Evolutionary conservation across 176 grass and related monocot species (phyloP).

Genomic region (Oryza rufipogon): DNA sequence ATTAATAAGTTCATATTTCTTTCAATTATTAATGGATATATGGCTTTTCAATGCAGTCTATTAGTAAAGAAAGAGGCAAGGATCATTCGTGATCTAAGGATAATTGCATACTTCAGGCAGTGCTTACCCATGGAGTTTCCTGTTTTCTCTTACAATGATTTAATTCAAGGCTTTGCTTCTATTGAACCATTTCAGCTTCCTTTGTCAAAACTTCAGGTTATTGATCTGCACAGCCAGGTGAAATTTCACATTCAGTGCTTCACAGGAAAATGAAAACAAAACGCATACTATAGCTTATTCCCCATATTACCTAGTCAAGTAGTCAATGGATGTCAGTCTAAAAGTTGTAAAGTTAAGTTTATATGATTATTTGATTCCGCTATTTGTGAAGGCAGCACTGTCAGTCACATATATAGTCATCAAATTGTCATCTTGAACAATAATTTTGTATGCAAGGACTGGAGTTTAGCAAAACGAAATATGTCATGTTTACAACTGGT

Average conservation of each 20-base stretch:
- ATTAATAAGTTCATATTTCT: neutral
- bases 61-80: slow-evolving; percentile 64
- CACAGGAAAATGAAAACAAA: neutral
- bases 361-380: neutral
- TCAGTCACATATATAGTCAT: neutral
- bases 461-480: neutral
- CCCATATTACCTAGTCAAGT: neutral
- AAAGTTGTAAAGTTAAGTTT: neutral
- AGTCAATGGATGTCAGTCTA: neutral
- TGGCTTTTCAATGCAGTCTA: slow-evolving; percentile 40
- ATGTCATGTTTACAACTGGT: slow-evolving; percentile 4
- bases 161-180: slow-evolving; percentile 44
- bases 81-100: slow-evolving; percentile 60
- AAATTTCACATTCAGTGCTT: neutral
- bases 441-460: neutral
- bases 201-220: slow-evolving; percentile 59
- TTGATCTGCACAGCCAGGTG: slow-evolving; percentile 62
- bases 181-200: slow-evolving; percentile 52
- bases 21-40: slow-evolving; percentile 13
- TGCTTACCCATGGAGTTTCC: slow-evolving; percentile 69
- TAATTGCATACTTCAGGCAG: slow-evolving; percentile 70
- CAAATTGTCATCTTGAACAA: neutral
- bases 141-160: slow-evolving; percentile 43
- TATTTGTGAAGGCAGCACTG: neutral
- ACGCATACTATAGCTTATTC: neutral